These are phyloP conservation scores for Rauvolfia tetraphylla DNA, from an alignment of 257 asterid genomes.

Conservation along the genomic window DNA sequence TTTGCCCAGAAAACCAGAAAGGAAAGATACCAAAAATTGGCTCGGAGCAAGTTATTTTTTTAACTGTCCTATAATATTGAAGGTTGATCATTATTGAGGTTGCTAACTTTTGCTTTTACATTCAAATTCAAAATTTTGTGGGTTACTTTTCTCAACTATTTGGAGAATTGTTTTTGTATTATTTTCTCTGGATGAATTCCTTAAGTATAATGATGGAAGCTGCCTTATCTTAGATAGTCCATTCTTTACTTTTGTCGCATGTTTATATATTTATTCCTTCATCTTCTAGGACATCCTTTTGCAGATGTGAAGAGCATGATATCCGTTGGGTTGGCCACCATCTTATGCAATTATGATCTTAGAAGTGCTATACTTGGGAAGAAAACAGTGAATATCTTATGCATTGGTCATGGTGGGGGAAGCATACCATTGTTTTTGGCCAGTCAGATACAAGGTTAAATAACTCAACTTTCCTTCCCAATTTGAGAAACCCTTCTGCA, in stretches of 20 bases:
- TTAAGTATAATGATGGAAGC: background rate
- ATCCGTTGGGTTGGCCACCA: conserved; percentile 65
- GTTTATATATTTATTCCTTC: background rate
- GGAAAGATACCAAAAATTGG: background rate
- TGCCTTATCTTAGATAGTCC: background rate
- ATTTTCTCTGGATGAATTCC: background rate
- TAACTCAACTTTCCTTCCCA: background rate
- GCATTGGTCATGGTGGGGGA: conserved; percentile 98
- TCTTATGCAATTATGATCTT: conserved; percentile 51
- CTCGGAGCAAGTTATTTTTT: background rate
- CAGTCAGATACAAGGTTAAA: conserved; percentile 62
- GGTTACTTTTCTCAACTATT: background rate
- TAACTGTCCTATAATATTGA: background rate
- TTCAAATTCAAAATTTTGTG: background rate
- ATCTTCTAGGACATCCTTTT: conserved; percentile 16
- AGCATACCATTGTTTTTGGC: conserved; percentile 86
- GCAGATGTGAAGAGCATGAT: conserved; percentile 92
- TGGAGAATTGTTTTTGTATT: background rate
- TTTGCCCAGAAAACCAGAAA: conserved; percentile 2
- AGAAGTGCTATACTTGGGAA: conserved; percentile 56
- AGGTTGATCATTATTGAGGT: background rate
- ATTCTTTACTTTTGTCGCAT: background rate
- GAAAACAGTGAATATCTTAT: conserved; percentile 55
- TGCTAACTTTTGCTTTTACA: background rate
- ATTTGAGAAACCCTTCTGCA: background rate